Evolutionary conservation across 805 yeast genomes (phyloP), one percentile per base, ranked within the genome.

Genomic region (Sugiyamaella qingdaonensis): DNA sequence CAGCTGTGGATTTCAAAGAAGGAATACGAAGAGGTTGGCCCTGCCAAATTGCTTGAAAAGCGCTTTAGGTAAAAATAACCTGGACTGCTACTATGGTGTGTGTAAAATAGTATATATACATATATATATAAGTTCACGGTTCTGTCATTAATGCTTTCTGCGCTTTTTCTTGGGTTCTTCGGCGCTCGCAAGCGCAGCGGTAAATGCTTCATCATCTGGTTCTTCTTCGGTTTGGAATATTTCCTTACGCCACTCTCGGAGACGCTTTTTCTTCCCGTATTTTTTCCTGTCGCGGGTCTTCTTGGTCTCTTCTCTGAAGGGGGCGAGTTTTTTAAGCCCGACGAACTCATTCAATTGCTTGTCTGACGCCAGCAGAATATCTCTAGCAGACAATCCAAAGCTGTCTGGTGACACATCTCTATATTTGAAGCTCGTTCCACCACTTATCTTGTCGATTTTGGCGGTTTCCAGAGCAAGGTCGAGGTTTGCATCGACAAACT

Each of bases 381-480:
- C 99, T 57, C 94, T 78, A 0, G 94, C 79, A 0, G 87, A 77
- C 47, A 94, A 76, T 10, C 98, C 98, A 71, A 80, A 94, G 9
- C 90, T 73, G 64, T 94, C 98, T 8, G 99, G 97, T 0, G 96
- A 90, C 2, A 94, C 98, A 62, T 90, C 96, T 63, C 97, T 80
- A 67, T 94, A 94, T 62, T 82, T 84, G 77, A 94, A 92, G 51
- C 75, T 78, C 37, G 81, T 62, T 5, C 68, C 76, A 13, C 78
- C 78, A 2, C 74, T 75, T 11, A 32, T 19, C n/a, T 13, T 31
- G 8, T 74, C 52, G 13, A 57, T 49, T 2, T 64, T 49, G 16
- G 53, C 54, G 18, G 56, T 61, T 11, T 61, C 57, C 24, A 83
- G 63, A 35, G 89, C 73, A 36, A 80, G 79, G 18, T 81, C 68